Conservation (phyloP, 768 basidiomycete species). For the Suillus subluteus region DNA sequence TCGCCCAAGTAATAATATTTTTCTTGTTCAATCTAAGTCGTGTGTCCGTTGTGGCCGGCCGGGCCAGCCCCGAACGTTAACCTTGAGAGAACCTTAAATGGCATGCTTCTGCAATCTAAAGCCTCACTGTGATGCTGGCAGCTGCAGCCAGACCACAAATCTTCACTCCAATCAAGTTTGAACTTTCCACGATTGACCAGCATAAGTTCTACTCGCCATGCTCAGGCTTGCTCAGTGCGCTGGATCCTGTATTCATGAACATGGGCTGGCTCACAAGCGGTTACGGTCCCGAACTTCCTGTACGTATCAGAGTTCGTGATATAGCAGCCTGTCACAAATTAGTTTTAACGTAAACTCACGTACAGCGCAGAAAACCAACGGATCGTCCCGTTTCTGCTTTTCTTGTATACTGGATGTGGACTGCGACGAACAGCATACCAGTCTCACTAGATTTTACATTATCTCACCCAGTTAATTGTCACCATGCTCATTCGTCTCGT, state of each 20-base stretch:
- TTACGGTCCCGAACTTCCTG: slow-evolving; percentile 5
- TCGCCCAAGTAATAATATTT: background rate
- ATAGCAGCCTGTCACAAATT: background rate
- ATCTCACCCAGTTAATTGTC: slow-evolving; percentile 28
- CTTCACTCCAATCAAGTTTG: background rate
- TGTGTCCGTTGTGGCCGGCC: too few relatives aligned
- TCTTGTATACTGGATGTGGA: slow-evolving; percentile 35
- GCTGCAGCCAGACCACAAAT: background rate
- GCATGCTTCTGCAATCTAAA: background rate
- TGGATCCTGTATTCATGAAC: background rate
- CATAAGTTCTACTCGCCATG: background rate
- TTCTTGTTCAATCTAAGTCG: background rate
- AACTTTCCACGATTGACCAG: background rate
- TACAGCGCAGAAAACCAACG: slow-evolving; percentile 34
- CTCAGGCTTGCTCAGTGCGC: background rate
- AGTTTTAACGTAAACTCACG: slow-evolving; percentile 35
- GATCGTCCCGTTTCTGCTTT: slow-evolving; percentile 14
- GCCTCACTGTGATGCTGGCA: too few relatives aligned
- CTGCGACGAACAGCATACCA: slow-evolving; percentile 17
- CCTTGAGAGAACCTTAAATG: background rate
- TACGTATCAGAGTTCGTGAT: slow-evolving; percentile 6
- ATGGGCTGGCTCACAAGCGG: background rate
- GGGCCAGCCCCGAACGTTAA: too few relatives aligned
- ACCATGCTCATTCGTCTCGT: slow-evolving; percentile 63
- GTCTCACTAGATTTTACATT: slow-evolving; percentile 27